A percentile compares a stretch with the other conserved stretches of the same genome.
These are phyloP conservation scores for Leccinum pseudoinsigne DNA, from an alignment of 1,284 basidiomycete species.

Conservation along the genomic window DNA sequence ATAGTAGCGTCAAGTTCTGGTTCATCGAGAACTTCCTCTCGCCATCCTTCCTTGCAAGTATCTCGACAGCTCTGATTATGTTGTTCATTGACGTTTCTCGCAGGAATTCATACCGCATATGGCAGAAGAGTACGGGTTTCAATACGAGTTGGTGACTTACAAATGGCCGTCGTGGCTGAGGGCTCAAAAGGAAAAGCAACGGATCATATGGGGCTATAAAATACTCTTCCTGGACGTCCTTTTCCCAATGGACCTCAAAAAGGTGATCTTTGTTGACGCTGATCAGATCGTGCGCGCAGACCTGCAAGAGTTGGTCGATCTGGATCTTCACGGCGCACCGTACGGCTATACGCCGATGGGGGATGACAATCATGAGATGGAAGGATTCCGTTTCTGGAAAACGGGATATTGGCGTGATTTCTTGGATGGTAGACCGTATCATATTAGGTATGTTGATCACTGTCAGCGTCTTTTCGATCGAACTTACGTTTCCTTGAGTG, in stretches of 20 bases:
- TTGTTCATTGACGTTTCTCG: constrained; percentile 6
- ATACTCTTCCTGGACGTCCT: constrained; percentile 98
- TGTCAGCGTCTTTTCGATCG: background rate
- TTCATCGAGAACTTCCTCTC: constrained; percentile 99
- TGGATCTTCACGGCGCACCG: constrained; percentile 89
- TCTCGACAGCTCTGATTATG: background rate
- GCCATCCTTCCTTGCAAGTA: constrained; percentile 87
- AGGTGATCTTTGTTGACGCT: constrained; percentile 98
- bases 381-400: constrained; percentile 99
- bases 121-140: constrained; percentile 87
- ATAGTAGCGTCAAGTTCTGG: constrained; percentile 97
- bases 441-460: constrained; percentile 71
- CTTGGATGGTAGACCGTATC: constrained; percentile 80
- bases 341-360: constrained; percentile 99
- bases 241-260: constrained; percentile 97
- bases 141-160: constrained; percentile 97
- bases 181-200: constrained; percentile 95
- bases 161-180: constrained; percentile 99
- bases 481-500: constrained; percentile 48
- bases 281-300: constrained; percentile 98
- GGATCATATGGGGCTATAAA: constrained; percentile 99
- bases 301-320: constrained; percentile 87
- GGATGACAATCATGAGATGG: constrained; percentile 92
- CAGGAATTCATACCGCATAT: constrained; percentile 95
- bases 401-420: constrained; percentile 93